phyloP scores from a whole-genome alignment of 1,139 yeast genomes.

The Nakaseomyces nivariensis region DNA sequence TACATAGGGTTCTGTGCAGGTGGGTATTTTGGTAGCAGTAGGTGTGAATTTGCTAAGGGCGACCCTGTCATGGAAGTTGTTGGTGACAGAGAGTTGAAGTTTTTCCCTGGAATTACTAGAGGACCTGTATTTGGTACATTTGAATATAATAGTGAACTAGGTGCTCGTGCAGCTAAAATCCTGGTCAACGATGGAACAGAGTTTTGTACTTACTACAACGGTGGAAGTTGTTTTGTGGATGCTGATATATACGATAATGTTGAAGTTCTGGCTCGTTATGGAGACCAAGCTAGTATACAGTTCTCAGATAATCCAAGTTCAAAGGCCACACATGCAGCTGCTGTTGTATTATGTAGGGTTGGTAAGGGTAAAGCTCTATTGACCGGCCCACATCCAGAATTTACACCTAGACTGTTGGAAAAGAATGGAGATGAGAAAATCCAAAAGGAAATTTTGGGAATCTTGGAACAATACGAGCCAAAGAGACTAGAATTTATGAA shows the following conservation, averaged over 20 bases:
- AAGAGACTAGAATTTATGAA: constrained; percentile 47
- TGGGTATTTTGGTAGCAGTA: constrained; percentile 68
- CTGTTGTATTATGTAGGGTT: constrained; percentile 53
- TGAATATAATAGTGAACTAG: constrained; percentile 62
- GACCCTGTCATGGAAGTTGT: constrained; percentile 62
- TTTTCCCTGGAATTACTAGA: constrained; percentile 72
- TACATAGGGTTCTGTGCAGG: constrained; percentile 95
- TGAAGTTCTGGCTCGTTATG: constrained; percentile 62
- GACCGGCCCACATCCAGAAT: constrained; percentile 91
- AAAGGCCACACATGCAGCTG: constrained; percentile 42
- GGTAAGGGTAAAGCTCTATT: constrained; percentile 72
- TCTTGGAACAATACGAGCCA: constrained; percentile 37
- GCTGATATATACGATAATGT: constrained; percentile 52
- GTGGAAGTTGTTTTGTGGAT: constrained; percentile 79
- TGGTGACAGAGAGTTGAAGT: constrained; percentile 70
- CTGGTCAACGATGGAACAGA: constrained; percentile 31
- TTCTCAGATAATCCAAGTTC: constrained; percentile 22
- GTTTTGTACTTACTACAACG: constrained; percentile 46
- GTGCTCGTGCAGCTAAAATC: constrained; percentile 55
- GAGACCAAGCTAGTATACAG: constrained; percentile 39
- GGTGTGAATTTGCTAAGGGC: constrained; percentile 79
- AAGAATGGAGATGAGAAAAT: constrained; percentile 27
- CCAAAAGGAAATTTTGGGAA: constrained; percentile 33
- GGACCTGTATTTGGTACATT: constrained; percentile 83
- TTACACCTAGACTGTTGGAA: constrained; percentile 45